A percentile compares a stretch with the other conserved stretches of the same genome.
Conservation (phyloP, 495 filamentous ascomycete species). For the Penicillium nucicola region DNA sequence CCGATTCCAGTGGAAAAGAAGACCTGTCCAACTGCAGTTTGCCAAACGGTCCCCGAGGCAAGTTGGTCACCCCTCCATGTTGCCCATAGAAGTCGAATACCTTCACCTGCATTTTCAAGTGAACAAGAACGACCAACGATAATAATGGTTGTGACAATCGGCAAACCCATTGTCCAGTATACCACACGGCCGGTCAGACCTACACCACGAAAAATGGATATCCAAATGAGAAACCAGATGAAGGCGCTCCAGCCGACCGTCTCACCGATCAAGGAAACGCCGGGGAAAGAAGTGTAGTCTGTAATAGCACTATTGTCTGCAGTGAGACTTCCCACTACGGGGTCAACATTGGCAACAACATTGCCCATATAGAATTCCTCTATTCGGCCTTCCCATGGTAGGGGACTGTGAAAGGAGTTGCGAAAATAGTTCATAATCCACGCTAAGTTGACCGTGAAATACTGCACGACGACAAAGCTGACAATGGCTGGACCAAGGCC, state of each 20-base stretch:
- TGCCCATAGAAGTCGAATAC: slow-evolving; percentile 26
- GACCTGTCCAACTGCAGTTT: slow-evolving; percentile 26
- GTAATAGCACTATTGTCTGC: slow-evolving; percentile 11
- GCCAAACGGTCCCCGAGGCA: slow-evolving; percentile 26
- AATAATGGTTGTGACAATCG: slow-evolving; percentile 37
- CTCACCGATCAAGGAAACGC: slow-evolving; percentile 26
- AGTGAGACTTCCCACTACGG: slow-evolving; percentile 19
- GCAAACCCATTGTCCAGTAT: slow-evolving; percentile 44
- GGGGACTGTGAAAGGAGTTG: slow-evolving; percentile 32
- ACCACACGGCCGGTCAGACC: slow-evolving; percentile 40
- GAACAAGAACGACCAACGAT: slow-evolving; percentile 31
- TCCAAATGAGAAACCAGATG: slow-evolving; percentile 38
- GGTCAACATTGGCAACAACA: slow-evolving; percentile 28
- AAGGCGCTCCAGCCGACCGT: slow-evolving; percentile 38
- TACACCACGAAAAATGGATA: slow-evolving; percentile 38
- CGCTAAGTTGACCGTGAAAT: slow-evolving; percentile 36
- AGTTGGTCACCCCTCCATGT: slow-evolving; percentile 23
- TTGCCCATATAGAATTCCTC: slow-evolving; percentile 34
- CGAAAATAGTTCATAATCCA: slow-evolving; percentile 46
- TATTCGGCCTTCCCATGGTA: slow-evolving; percentile 34
- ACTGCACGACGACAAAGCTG: slow-evolving; percentile 34
- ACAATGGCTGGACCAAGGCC: slow-evolving; percentile 32
- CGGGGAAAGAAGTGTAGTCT: slow-evolving; percentile 22
- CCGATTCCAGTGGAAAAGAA: slow-evolving; percentile 27
- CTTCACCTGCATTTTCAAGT: slow-evolving; percentile 30